Evolutionary conservation across 495 filamentous ascomycete genomes (phyloP), one percentile per base, ranked within the genome.

Genomic region (Tuber microsphaerosporum): DNA sequence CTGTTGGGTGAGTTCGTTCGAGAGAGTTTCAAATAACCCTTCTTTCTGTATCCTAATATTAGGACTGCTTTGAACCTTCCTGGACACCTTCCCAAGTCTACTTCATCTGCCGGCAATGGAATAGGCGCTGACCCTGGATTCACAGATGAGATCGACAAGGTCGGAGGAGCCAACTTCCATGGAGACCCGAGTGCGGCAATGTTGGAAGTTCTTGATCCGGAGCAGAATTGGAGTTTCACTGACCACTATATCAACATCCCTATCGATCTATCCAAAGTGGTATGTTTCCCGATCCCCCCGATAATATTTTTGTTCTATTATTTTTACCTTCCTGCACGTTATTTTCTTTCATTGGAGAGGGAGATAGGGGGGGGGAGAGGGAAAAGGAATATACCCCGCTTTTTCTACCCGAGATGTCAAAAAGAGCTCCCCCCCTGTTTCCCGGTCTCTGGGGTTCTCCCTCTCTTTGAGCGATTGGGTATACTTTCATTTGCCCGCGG

Each of bases 151-250:
- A 97, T 99, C 80, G 96, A 99, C 87, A 99, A 99, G 86, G 88
- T 98, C 72, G 94, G 96, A 75, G 91, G 90, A 74, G 89, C 93
- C 51, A 97, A 94, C 83, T 92, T 93, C 84, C 93, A 99, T 80
- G 96, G 96, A 48, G 96, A 99, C 81, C 96, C 96, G 12, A 96
- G 93, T 41, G 96, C 96, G n/a, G 96, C 96, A 1, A 97, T 99
- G 93, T 89, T 99, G 20, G 96, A 99, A 84, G 96, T 99, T 19
- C 88, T 99, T 37, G 96, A 99, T 81, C 96, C 96, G 12, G 96
- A 99, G 83, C 96, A 99, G 85, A 99, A 99, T 80, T 87, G 97
- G 84, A 90, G 90, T 22, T 99, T 99, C 84, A 91, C 88, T 19
- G 96, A 99, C 80, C 96, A 99, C 84, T 99, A 98, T 84, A 90